A percentile compares a stretch with the other conserved stretches of the same genome.
Evolutionary conservation across 192 early-diverging fungal species (phyloP).

Genomic region (Podila epigama): DNA sequence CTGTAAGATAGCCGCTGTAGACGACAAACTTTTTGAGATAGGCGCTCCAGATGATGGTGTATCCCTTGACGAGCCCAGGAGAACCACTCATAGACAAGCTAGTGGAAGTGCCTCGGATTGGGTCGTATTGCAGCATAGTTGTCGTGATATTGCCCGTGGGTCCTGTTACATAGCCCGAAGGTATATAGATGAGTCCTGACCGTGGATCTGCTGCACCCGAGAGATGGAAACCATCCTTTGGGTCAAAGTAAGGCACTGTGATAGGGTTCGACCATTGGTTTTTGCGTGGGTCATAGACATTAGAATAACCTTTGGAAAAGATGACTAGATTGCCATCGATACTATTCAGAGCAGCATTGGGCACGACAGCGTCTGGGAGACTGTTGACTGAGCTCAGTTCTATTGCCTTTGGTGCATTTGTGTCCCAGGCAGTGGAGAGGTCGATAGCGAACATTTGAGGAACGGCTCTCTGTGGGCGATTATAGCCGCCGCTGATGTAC

Average conservation of each 20-base stretch:
- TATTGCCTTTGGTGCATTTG: background rate
- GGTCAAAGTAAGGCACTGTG: background rate
- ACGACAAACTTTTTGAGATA: background rate
- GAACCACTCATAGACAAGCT: background rate
- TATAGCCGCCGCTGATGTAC: background rate
- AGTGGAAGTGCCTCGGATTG: background rate
- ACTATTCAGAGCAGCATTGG: background rate
- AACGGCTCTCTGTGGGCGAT: background rate
- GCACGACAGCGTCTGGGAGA: background rate
- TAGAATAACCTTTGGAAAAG: background rate
- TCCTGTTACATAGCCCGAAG: background rate
- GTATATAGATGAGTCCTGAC: background rate
- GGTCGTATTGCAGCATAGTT: background rate
- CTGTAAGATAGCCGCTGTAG: background rate
- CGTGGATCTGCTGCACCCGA: background rate
- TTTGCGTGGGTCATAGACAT: background rate
- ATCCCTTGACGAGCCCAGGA: background rate
- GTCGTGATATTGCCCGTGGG: background rate
- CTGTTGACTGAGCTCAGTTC: background rate
- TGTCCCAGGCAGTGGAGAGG: background rate
- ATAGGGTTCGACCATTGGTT: background rate
- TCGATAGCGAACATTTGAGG: background rate
- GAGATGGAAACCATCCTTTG: background rate
- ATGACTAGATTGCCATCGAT: background rate
- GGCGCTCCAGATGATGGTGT: background rate